A percentile compares a stretch with the other conserved stretches of the same genome.
Conservation (phyloP, 2,329 filamentous ascomycete species). For the Paecilomyces variotii region DNA sequence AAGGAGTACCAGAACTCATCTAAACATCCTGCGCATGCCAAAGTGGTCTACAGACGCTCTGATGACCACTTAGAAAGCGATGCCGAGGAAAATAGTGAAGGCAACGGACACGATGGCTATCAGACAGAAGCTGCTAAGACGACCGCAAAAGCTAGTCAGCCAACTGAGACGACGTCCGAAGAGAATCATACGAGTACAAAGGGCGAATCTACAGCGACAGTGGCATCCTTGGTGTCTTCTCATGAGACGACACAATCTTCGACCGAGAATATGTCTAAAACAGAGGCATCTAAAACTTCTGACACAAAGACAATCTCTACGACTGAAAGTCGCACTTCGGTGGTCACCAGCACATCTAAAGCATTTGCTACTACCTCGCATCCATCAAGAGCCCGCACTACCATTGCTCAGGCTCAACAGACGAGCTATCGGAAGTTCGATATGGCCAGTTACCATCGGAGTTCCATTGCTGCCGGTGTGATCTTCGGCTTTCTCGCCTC, state of each 20-base stretch:
- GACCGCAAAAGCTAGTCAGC: not conserved
- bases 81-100: not conserved
- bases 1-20: not conserved
- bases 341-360: not conserved
- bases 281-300: conserved; percentile 5
- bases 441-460: not conserved
- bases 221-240: not conserved
- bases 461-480: conserved; percentile 19
- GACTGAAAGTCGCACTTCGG: not conserved
- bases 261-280: conserved; percentile 1
- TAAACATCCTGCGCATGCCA: not conserved
- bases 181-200: not conserved
- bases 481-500: conserved; percentile 14
- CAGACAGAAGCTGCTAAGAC: not conserved
- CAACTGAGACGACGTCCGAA: not conserved
- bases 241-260: not conserved
- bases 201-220: not conserved
- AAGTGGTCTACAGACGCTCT: not conserved
- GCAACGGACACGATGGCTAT: too few species aligned
- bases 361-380: not conserved
- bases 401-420: not conserved
- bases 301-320: not conserved
- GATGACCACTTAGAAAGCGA: not conserved
- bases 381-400: not conserved
- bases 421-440: not conserved